Percentiles rank a stretch among this genome's conserved stretches.
Conservation (phyloP, 1,284 basidiomycete genomes). For the Xanthoconium separans region DNA sequence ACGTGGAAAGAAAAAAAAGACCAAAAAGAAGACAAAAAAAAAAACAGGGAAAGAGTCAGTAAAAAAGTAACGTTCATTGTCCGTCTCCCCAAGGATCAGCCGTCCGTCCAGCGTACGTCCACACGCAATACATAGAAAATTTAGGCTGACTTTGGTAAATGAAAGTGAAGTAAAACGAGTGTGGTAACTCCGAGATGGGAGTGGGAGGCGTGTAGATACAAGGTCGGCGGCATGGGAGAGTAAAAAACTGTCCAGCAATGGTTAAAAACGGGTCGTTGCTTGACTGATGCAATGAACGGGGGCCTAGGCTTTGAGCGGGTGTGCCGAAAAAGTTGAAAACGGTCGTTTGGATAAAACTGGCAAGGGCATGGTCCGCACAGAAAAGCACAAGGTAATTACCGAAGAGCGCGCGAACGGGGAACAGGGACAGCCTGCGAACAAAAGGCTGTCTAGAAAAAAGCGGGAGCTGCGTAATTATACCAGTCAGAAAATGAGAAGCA, state of each 20-base stretch:
- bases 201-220: constrained; percentile 4
- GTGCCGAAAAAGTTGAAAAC: constrained; percentile 12
- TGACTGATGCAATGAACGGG: constrained; percentile 28
- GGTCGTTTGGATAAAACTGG: constrained; percentile 16
- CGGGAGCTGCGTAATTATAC: constrained; percentile 28
- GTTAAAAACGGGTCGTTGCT: constrained; percentile 19
- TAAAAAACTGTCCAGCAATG: constrained; percentile 24
- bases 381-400: constrained; percentile 33
- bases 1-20: background rate
- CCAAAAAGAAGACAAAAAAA: constrained; percentile 13
- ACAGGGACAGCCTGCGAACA: constrained; percentile 28
- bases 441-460: constrained; percentile 23
- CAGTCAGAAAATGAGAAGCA: constrained; percentile 34
- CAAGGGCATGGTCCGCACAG: constrained; percentile 20
- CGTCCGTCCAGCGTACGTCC: constrained; percentile 30
- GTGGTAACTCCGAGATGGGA: constrained; percentile 15
- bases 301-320: constrained; percentile 5
- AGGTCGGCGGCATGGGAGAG: constrained; percentile 15
- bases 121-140: constrained; percentile 22
- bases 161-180: constrained; percentile 19
- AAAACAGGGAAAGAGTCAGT: constrained; percentile 10
- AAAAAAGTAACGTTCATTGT: constrained; percentile 18
- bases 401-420: constrained; percentile 26
- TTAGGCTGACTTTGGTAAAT: constrained; percentile 8
- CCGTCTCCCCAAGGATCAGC: constrained; percentile 21